These are phyloP conservation scores for Yamadazyma buinensis DNA, from an alignment of 1,139 yeast species.

Conservation along the genomic window DNA sequence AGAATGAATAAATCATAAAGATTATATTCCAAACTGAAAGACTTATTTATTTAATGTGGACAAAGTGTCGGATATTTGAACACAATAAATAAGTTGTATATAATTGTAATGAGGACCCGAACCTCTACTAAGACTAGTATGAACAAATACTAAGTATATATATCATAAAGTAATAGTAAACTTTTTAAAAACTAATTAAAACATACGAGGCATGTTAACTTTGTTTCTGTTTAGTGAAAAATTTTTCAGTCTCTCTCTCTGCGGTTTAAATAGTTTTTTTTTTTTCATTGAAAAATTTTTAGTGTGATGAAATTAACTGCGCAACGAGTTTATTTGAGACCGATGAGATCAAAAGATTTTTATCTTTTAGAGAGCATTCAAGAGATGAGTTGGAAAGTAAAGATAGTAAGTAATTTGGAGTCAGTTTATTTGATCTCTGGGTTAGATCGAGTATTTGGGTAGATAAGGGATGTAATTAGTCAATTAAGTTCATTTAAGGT, in stretches of 20 bases:
- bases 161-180: background rate
- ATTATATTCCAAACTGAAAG: no score
- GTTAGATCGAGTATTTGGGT: no score
- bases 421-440: no score
- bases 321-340: conserved; percentile 6
- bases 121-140: no score
- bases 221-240: conserved; percentile 1
- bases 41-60: conserved; percentile 34
- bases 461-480: no score
- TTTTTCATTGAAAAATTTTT: background rate
- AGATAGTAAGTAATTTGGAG: no score
- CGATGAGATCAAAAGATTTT: no score
- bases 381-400: no score
- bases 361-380: no score
- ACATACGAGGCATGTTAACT: conserved; percentile 56
- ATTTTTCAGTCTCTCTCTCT: no score
- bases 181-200: conserved; percentile 1
- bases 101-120: conserved; percentile 62
- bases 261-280: background rate
- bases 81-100: conserved; percentile 37
- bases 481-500: no score
- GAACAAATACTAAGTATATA: background rate
- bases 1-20: no score
- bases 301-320: conserved; percentile 6
- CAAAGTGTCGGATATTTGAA: conserved; percentile 90